phyloP scores from a whole-genome alignment of 2,329 filamentous ascomycete species.

The Botrytis medusae region DNA sequence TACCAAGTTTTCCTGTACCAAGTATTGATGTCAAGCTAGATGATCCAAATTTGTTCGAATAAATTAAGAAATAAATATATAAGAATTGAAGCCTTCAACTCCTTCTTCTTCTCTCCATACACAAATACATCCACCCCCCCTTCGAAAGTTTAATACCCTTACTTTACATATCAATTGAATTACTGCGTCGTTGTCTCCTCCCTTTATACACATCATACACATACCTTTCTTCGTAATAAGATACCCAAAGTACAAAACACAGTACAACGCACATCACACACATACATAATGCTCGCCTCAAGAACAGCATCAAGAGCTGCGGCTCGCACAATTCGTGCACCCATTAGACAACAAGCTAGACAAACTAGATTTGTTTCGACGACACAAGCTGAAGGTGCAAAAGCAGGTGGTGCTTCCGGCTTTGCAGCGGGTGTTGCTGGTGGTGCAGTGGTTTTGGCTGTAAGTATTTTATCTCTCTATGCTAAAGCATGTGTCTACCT shows the following conservation, averaged over 20 bases:
- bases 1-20: not conserved
- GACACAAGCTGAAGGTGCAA: slow-evolving; percentile 30
- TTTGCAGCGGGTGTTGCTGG: slow-evolving; percentile 51
- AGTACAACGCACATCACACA: not conserved
- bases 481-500: not conserved
- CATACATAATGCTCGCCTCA: slow-evolving; percentile 29
- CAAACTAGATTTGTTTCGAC: slow-evolving; percentile 33
- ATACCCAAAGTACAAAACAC: not conserved
- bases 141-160: not conserved
- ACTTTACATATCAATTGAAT: slow-evolving; percentile 2
- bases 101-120: not conserved
- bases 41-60: not conserved
- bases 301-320: slow-evolving; percentile 32
- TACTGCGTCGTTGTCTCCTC: not conserved
- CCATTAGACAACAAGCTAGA: slow-evolving; percentile 34
- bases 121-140: not conserved
- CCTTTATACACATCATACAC: not conserved
- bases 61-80: not conserved
- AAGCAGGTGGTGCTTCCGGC: slow-evolving; percentile 41
- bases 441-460: slow-evolving; percentile 47
- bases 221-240: not conserved
- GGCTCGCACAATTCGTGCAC: slow-evolving; percentile 23
- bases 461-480: slow-evolving; percentile 20
- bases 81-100: not conserved
- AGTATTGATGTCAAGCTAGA: not conserved